Evolutionary conservation across 1,284 basidiomycete species (phyloP).

Genomic region (Phaffia rhodozyma): DNA sequence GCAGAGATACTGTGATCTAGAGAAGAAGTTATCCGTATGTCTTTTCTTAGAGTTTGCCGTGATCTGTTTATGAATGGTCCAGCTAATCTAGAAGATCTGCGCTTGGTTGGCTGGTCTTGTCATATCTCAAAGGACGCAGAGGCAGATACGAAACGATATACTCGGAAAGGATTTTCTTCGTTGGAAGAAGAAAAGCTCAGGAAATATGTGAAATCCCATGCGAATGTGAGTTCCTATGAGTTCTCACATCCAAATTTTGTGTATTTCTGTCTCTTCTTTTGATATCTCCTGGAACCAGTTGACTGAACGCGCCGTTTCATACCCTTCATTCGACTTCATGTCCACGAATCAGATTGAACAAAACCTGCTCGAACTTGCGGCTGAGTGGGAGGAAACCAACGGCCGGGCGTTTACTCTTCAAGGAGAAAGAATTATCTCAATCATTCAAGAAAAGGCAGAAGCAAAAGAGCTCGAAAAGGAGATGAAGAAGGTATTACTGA

Average conservation of each 20-base stretch:
- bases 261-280: background rate
- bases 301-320: background rate
- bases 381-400: conserved; percentile 75
- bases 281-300: too few species aligned
- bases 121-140: too few species aligned
- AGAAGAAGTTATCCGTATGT: conserved; percentile 60
- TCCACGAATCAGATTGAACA: conserved; percentile 52
- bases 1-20: conserved; percentile 79
- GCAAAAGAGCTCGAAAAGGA: conserved; percentile 56
- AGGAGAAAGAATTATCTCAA: conserved; percentile 68
- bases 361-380: conserved; percentile 66
- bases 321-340: background rate
- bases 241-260: background rate
- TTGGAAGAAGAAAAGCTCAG: conserved; percentile 95
- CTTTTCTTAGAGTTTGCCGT: too few species aligned
- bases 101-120: conserved; percentile 50
- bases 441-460: conserved; percentile 57
- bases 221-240: conserved; percentile 38
- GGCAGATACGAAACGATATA: too few species aligned
- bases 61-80: conserved; percentile 25
- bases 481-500: conserved; percentile 44
- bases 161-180: background rate
- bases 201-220: conserved; percentile 89
- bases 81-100: conserved; percentile 30
- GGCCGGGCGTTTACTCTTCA: conserved; percentile 70